phyloP scores from a whole-genome alignment of 2,329 filamentous ascomycete genomes.

The Cadophora malorum region DNA sequence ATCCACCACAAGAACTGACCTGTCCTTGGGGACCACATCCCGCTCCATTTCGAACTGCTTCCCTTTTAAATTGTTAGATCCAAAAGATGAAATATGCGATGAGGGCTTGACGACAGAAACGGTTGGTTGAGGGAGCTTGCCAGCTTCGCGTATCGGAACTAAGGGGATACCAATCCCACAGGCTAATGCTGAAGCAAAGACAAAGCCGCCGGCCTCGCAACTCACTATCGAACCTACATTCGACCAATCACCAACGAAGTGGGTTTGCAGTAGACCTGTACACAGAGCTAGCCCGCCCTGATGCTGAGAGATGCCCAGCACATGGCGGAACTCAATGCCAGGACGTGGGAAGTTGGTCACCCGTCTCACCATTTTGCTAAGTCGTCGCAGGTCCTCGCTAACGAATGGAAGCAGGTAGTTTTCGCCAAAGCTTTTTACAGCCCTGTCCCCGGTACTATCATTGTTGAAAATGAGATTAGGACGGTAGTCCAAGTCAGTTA shows the following conservation, averaged over 20 bases:
- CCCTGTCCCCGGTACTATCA: conserved; percentile 50
- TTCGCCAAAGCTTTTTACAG: conserved; percentile 51
- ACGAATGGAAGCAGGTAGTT: conserved; percentile 51
- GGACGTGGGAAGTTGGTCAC: conserved; percentile 57
- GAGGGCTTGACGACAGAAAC: conserved; percentile 53
- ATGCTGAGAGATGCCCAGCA: conserved; percentile 61
- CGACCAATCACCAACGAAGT: conserved; percentile 55
- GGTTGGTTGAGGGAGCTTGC: conserved; percentile 64
- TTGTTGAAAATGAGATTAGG: conserved; percentile 61
- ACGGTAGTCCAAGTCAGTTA: conserved; percentile 42
- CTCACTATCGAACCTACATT: conserved; percentile 53
- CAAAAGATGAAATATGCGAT: conserved; percentile 61
- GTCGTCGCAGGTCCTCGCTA: conserved; percentile 51
- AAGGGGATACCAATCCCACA: conserved; percentile 50
- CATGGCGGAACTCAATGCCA: conserved; percentile 62
- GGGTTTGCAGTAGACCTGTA: conserved; percentile 54
- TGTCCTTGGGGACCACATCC: conserved; percentile 48
- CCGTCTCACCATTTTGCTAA: conserved; percentile 57
- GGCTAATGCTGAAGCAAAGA: conserved; percentile 61
- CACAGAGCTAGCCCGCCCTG: conserved; percentile 58
- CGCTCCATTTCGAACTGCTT: conserved; percentile 57
- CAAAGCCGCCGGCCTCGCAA: conserved; percentile 64
- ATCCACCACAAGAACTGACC: conserved; percentile 36
- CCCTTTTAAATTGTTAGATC: conserved; percentile 36
- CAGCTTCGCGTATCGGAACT: conserved; percentile 58